Percentiles rank a stretch among this genome's conserved stretches.
These are phyloP conservation scores for Nothopassalora personata DNA, from an alignment of 2,329 filamentous ascomycete genomes.

Conservation along the genomic window DNA sequence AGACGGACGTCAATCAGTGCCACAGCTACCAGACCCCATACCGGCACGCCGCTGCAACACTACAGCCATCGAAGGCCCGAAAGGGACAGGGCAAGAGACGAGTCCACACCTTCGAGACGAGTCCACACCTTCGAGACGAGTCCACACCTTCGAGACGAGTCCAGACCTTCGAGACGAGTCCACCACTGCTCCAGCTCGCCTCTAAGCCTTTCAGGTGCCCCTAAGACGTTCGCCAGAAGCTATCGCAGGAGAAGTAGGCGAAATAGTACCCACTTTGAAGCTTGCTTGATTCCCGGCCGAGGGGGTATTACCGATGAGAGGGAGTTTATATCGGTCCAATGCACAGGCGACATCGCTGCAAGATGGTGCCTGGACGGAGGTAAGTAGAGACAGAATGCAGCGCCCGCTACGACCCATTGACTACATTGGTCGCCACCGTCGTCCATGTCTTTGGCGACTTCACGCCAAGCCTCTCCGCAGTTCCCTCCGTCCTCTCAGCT, in stretches of 20 bases:
- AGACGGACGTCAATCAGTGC: background rate
- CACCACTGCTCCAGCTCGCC: background rate
- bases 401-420: background rate
- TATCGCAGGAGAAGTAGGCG: too few relatives aligned
- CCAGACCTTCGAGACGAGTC: too few relatives aligned
- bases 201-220: background rate
- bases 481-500: slow-evolving; percentile 34
- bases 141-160: too few relatives aligned
- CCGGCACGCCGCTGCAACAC: background rate
- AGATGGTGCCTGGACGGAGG: background rate
- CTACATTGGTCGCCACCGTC: background rate
- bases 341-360: background rate
- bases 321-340: too few relatives aligned
- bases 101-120: too few relatives aligned
- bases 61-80: too few relatives aligned
- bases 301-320: too few relatives aligned
- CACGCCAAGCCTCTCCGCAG: slow-evolving; percentile 22
- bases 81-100: too few relatives aligned
- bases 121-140: too few relatives aligned
- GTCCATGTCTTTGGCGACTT: background rate
- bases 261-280: too few relatives aligned
- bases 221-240: too few relatives aligned
- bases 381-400: background rate
- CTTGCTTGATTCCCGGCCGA: too few relatives aligned
- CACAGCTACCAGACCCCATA: background rate